Percentiles rank a stretch among this genome's conserved stretches.
Evolutionary conservation across 1,284 basidiomycete genomes (phyloP).

Genomic region (Cutaneotrichosporon sp.): DNA sequence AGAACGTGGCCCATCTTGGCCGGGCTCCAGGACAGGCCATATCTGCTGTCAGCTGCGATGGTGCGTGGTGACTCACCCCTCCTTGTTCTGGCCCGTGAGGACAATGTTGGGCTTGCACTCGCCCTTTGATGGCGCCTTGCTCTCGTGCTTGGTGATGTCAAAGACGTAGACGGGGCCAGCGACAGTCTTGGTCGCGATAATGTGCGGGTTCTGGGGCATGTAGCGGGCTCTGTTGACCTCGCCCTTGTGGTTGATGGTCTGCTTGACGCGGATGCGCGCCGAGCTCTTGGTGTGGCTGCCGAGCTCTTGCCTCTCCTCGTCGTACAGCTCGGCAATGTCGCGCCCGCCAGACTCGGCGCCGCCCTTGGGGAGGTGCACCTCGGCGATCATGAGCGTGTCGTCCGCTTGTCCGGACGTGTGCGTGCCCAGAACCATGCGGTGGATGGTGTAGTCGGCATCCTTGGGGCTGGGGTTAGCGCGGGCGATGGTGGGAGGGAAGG

Average conservation of each 20-base stretch:
- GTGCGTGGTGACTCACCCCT: constrained; percentile 71
- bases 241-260: constrained; percentile 93
- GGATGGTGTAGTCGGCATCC: constrained; percentile 87
- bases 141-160: constrained; percentile 95
- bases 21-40: constrained; percentile 91
- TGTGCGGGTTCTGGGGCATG: constrained; percentile 97
- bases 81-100: constrained; percentile 83
- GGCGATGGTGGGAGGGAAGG: no score
- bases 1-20: constrained; percentile 79
- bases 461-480: constrained; percentile 58
- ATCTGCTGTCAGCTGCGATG: constrained; percentile 58
- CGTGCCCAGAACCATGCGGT: constrained; percentile 92
- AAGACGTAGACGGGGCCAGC: constrained; percentile 90
- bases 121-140: constrained; percentile 81
- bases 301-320: constrained; percentile 76
- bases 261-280: constrained; percentile 88
- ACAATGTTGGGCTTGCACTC: constrained; percentile 88
- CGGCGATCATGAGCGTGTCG: constrained; percentile 95
- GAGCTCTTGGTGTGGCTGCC: constrained; percentile 60
- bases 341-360: constrained; percentile 59
- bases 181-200: constrained; percentile 93
- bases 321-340: constrained; percentile 74
- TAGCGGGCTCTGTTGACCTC: constrained; percentile 98
- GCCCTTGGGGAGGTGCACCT: constrained; percentile 87
- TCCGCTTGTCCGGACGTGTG: constrained; percentile 95